Evolutionary conservation across 768 basidiomycete species (phyloP).

Genomic region (Tulasnella sp.): DNA sequence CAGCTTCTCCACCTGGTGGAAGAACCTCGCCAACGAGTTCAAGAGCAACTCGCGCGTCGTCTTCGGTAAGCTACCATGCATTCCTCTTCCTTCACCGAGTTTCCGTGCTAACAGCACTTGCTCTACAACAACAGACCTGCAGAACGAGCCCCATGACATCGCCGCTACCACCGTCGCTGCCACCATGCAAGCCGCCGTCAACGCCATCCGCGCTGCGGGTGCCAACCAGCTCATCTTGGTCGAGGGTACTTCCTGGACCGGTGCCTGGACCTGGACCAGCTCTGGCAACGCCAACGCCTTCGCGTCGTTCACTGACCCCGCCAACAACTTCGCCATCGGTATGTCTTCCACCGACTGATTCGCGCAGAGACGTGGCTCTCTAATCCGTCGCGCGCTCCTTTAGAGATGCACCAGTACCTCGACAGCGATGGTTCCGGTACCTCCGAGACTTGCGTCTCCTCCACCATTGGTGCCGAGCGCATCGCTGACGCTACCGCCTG

Average conservation of each 20-base stretch:
- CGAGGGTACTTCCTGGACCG: constrained; percentile 40
- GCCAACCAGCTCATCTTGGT: constrained; percentile 39
- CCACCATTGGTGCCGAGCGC: constrained; percentile 53
- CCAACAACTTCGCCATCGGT: constrained; percentile 52
- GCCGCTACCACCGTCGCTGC: constrained; percentile 38
- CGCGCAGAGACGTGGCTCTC: not conserved
- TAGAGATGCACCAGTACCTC: constrained; percentile 63
- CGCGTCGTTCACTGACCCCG: constrained; percentile 42
- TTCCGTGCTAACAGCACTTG: not conserved
- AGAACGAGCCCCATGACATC: constrained; percentile 58
- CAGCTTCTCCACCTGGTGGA: constrained; percentile 32
- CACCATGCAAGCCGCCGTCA: constrained; percentile 55
- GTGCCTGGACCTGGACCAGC: constrained; percentile 49
- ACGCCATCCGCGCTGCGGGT: constrained; percentile 51
- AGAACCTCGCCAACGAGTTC: constrained; percentile 43
- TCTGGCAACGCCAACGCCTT: constrained; percentile 48
- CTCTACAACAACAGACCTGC: constrained; percentile 25
- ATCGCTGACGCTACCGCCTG: constrained; percentile 44
- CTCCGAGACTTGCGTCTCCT: constrained; percentile 40
- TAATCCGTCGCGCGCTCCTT: not conserved
- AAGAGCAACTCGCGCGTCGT: constrained; percentile 22
- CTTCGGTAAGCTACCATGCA: not conserved
- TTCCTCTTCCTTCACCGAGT: not conserved
- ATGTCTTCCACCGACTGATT: constrained; percentile 10
- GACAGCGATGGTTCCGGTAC: constrained; percentile 50